Conservation (phyloP, 2,329 filamentous ascomycete genomes). For the Arthrobotrys musiformis region DNA sequence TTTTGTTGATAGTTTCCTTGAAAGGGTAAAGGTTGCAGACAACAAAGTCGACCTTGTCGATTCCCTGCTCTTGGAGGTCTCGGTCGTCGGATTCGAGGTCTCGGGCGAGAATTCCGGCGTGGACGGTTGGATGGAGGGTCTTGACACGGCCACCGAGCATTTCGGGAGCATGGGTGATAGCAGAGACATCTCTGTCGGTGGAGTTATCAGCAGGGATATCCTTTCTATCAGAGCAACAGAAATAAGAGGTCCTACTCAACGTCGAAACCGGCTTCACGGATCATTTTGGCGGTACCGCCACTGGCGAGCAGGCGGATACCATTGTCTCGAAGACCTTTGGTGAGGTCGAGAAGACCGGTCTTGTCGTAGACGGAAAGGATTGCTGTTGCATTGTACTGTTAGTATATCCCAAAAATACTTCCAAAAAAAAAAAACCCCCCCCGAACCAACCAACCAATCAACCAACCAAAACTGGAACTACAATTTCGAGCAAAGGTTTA, state of each 20-base stretch:
- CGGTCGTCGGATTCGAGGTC: slow-evolving; percentile 96
- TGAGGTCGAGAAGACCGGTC: slow-evolving; percentile 90
- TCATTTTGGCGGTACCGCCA: slow-evolving; percentile 94
- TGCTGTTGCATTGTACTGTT: slow-evolving; percentile 68
- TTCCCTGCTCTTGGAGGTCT: slow-evolving; percentile 93
- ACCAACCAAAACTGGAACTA: too few species aligned
- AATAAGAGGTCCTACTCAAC: slow-evolving; percentile 76
- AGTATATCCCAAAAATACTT: not conserved
- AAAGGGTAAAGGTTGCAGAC: slow-evolving; percentile 99
- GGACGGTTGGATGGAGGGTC: slow-evolving; percentile 94
- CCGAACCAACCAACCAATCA: too few species aligned
- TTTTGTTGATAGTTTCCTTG: slow-evolving; percentile 96
- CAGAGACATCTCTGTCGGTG: slow-evolving; percentile 87
- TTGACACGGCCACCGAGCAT: slow-evolving; percentile 94
- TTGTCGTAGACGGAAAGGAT: slow-evolving; percentile 99
- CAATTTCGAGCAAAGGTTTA: too few species aligned
- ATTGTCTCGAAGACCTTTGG: slow-evolving; percentile 87
- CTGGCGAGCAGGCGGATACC: slow-evolving; percentile 94
- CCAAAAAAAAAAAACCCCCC: too few species aligned
- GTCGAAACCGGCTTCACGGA: slow-evolving; percentile 92
- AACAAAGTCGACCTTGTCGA: slow-evolving; percentile 93
- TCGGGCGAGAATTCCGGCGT: slow-evolving; percentile 85
- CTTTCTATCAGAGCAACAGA: not conserved
- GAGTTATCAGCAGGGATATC: not conserved
- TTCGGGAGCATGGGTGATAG: slow-evolving; percentile 95